Evolutionary conservation across 1,284 basidiomycete genomes (phyloP).

Genomic region (Ceratobasidium sp.): DNA sequence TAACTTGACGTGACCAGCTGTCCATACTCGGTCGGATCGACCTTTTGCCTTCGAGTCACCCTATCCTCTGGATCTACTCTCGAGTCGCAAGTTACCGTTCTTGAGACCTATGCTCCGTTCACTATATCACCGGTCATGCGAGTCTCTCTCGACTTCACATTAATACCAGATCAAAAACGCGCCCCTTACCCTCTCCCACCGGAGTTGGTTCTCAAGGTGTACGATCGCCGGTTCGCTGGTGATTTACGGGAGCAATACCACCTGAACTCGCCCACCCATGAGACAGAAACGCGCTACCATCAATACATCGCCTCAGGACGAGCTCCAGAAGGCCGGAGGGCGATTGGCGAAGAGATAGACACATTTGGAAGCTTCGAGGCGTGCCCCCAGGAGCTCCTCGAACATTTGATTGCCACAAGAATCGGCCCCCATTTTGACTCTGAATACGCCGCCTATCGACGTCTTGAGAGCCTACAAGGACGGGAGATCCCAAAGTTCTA

Average conservation of each 20-base stretch:
- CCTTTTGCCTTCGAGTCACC: neutral
- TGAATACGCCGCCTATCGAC: conserved; percentile 4
- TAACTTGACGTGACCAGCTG: neutral
- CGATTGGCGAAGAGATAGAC: neutral
- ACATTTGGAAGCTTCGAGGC: neutral
- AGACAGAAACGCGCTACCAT: neutral
- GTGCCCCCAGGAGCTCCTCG: neutral
- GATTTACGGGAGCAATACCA: neutral
- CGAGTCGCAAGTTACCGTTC: conserved; percentile 4
- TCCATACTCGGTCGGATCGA: neutral
- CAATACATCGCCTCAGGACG: neutral
- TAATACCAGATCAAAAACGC: neutral
- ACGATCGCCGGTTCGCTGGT: neutral
- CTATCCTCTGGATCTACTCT: neutral
- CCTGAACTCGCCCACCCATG: neutral
- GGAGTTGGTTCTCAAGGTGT: conserved; percentile 4
- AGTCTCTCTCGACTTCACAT: neutral
- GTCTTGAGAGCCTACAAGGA: conserved; percentile 3
- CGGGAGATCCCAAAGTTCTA: neutral
- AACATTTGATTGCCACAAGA: neutral
- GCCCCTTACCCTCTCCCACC: neutral
- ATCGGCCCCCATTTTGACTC: neutral
- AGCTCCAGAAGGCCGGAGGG: neutral
- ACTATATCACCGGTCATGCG: neutral
- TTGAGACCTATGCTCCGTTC: conserved; percentile 1